phyloP scores from a whole-genome alignment of 345 rosid genomes.

The Lepidium didymum region DNA sequence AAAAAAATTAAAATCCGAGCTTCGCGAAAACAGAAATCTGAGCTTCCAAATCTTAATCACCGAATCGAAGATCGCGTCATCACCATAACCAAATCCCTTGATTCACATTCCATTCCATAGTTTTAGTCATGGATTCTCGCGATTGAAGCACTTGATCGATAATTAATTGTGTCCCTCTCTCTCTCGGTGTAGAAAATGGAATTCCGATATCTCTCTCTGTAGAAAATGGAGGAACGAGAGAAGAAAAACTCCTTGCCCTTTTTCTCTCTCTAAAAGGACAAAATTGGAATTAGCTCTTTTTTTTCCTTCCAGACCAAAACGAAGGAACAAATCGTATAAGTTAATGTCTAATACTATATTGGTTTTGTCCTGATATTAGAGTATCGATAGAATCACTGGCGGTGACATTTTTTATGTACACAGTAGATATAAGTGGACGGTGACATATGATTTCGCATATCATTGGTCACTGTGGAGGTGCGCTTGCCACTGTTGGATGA shows the following conservation, averaged over 20 bases:
- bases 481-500: slow-evolving; percentile 16
- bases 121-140: slow-evolving; percentile 10
- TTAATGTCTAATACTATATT: slow-evolving; percentile 24
- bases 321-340: slow-evolving; percentile 30
- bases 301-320: slow-evolving; percentile 22
- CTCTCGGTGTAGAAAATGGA: slow-evolving; percentile 9
- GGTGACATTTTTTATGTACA: slow-evolving; percentile 1
- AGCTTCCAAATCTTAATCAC: slow-evolving; percentile 29
- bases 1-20: slow-evolving; percentile 7
- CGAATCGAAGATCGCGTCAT: slow-evolving; percentile 39
- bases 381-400: slow-evolving; percentile 1
- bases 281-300: slow-evolving; percentile 15
- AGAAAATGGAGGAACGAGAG: slow-evolving; percentile 27
- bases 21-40: slow-evolving; percentile 21
- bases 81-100: slow-evolving; percentile 10
- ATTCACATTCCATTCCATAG: slow-evolving; percentile 33
- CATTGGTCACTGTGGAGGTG: slow-evolving; percentile 29
- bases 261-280: slow-evolving; percentile 33
- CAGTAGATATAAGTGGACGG: slow-evolving; percentile 1
- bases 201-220: slow-evolving; percentile 25
- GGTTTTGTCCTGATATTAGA: slow-evolving; percentile 14
- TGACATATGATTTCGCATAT: not conserved
- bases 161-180: slow-evolving; percentile 4
- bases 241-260: slow-evolving; percentile 24
- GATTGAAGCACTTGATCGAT: slow-evolving; percentile 30